phyloP scores from a whole-genome alignment of 192 early-diverging fungal species.

The Backusella luteola region DNA sequence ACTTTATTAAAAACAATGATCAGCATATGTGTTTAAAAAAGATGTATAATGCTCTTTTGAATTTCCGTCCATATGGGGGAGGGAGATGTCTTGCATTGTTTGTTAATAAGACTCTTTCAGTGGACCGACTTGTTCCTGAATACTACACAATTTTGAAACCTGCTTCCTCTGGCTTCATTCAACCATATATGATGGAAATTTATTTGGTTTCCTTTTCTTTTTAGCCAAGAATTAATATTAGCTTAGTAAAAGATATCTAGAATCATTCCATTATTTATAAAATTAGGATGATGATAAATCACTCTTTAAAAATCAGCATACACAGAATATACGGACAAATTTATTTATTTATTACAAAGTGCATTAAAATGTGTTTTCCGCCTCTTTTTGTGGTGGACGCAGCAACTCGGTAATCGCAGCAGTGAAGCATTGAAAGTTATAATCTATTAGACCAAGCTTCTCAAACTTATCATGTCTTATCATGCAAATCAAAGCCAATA shows the following conservation, averaged over 20 bases:
- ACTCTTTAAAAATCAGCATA: too few relatives aligned
- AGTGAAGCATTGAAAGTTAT: constrained; percentile 80
- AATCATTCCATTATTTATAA: too few relatives aligned
- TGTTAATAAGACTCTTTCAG: too few relatives aligned
- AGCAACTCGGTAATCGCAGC: constrained; percentile 80
- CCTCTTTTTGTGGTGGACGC: constrained; percentile 38
- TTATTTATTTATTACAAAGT: neutral
- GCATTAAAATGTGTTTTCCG: neutral
- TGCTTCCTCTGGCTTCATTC: neutral
- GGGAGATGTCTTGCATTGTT: too few relatives aligned
- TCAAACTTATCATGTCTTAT: constrained; percentile 84
- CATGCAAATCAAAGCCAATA: constrained; percentile 75
- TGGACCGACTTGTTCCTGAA: neutral
- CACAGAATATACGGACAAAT: too few relatives aligned
- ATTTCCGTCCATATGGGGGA: neutral
- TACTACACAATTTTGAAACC: neutral
- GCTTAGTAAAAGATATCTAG: too few relatives aligned
- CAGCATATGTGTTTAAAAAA: too few relatives aligned
- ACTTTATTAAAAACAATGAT: neutral
- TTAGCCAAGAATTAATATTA: too few relatives aligned
- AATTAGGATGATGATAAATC: too few relatives aligned
- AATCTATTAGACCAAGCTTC: constrained; percentile 82
- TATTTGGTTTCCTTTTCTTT: too few relatives aligned
- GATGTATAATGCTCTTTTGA: neutral
- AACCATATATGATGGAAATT: too few relatives aligned